Percentiles rank a stretch among this genome's conserved stretches.
Conservation (phyloP, 179 eudicot genomes). For the Actinidia chinensis region DNA sequence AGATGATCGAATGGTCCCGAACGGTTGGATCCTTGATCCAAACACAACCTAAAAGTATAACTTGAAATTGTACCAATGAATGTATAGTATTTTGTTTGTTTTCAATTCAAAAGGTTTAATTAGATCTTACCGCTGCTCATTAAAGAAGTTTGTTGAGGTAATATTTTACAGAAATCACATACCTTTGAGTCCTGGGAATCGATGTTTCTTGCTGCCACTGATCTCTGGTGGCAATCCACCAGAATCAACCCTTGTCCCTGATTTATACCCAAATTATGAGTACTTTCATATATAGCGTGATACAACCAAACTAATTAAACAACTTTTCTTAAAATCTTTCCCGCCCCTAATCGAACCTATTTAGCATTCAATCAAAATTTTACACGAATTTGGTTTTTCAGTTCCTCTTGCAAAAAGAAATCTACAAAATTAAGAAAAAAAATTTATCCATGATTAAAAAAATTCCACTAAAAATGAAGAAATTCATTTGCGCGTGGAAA, state of each 20-base stretch:
- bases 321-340: neutral
- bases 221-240: conserved; percentile 34
- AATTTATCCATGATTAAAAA: too few relatives aligned
- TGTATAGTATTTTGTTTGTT: too few relatives aligned
- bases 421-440: too few relatives aligned
- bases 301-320: neutral
- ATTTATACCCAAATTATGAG: neutral
- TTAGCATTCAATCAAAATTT: too few relatives aligned
- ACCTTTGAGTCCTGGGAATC: conserved; percentile 72
- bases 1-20: too few relatives aligned
- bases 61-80: neutral
- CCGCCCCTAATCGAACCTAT: too few relatives aligned
- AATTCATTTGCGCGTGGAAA: too few relatives aligned
- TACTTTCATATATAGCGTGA: neutral
- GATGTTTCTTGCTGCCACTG: conserved; percentile 33
- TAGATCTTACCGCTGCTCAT: neutral
- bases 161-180: neutral
- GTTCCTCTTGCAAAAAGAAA: too few relatives aligned
- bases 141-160: neutral
- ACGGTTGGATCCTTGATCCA: neutral
- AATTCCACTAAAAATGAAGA: too few relatives aligned
- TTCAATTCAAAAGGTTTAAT: neutral
- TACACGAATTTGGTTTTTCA: too few relatives aligned
- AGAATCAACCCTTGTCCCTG: conserved; percentile 52
- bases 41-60: neutral